A percentile compares a stretch with the other conserved stretches of the same genome.
phyloP scores from a whole-genome alignment of 345 rosid species.

The Excoecaria cochinchinensis region DNA sequence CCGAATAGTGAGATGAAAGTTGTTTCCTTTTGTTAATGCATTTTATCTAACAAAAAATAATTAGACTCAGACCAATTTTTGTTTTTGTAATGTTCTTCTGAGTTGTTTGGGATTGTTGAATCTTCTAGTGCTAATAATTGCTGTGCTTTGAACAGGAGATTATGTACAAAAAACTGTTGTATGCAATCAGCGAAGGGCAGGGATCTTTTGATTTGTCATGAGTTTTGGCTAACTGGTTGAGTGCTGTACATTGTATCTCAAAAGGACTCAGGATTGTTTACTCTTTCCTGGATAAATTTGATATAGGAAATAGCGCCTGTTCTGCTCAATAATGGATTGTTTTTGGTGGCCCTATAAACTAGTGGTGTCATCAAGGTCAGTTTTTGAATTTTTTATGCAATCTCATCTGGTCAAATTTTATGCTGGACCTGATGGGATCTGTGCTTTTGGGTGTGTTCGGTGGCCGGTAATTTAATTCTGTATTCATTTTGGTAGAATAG shows the following conservation, averaged over 20 bases:
- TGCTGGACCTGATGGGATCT: neutral
- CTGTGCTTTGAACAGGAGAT: constrained; percentile 65
- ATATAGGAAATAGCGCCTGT: constrained; percentile 28
- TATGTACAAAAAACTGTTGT: constrained; percentile 85
- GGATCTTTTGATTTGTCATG: constrained; percentile 96
- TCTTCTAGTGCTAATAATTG: constrained; percentile 10
- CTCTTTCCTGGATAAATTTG: constrained; percentile 29
- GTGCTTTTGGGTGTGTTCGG: neutral
- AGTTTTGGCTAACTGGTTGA: constrained; percentile 33
- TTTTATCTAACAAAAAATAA: no score
- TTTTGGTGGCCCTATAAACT: constrained; percentile 19
- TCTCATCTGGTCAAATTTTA: neutral
- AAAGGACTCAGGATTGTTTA: constrained; percentile 15
- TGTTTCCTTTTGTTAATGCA: neutral
- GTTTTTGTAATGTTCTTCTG: neutral
- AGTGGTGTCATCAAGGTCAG: constrained; percentile 35
- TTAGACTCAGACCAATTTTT: no score
- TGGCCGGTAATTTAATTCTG: neutral
- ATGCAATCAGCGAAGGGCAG: constrained; percentile 95
- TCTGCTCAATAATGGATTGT: constrained; percentile 44
- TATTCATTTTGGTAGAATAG: neutral
- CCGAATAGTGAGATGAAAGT: neutral
- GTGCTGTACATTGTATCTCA: constrained; percentile 33
- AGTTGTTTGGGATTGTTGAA: neutral
- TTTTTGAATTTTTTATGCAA: constrained; percentile 7